These are phyloP conservation scores for Termitomyces sp. DNA, from an alignment of 768 basidiomycete species.

Conservation along the genomic window DNA sequence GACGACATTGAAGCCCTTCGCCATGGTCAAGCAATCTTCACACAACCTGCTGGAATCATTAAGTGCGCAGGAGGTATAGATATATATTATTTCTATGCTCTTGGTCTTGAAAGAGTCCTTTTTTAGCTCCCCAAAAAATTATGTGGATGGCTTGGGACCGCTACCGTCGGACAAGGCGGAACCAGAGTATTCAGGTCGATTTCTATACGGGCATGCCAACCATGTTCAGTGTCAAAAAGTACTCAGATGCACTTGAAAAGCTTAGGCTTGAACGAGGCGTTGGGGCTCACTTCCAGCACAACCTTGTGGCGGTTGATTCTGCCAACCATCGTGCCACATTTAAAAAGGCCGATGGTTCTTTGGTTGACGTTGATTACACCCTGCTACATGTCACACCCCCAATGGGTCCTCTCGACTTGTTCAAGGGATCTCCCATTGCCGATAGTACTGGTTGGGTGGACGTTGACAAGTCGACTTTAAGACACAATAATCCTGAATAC, in stretches of 20 bases:
- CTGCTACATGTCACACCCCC: conserved; percentile 86
- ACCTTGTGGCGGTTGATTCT: conserved; percentile 72
- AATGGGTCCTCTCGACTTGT: conserved; percentile 81
- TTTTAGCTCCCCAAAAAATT: conserved; percentile 77
- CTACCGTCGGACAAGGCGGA: conserved; percentile 55
- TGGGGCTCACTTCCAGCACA: conserved; percentile 76
- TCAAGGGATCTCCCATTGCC: conserved; percentile 73
- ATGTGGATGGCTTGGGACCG: conserved; percentile 98
- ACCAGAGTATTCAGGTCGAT: conserved; percentile 54
- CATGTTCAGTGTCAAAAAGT: conserved; percentile 98
- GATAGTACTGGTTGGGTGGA: conserved; percentile 88
- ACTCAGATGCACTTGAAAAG: conserved; percentile 79
- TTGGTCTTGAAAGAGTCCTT: neutral
- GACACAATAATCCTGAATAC: conserved; percentile 76
- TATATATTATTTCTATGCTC: neutral
- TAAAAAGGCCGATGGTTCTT: conserved; percentile 68
- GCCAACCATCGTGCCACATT: conserved; percentile 79
- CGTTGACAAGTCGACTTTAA: conserved; percentile 75
- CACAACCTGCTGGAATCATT: conserved; percentile 87
- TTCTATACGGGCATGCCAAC: conserved; percentile 91
- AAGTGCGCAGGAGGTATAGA: conserved; percentile 86
- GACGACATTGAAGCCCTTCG: conserved; percentile 71
- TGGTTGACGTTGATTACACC: conserved; percentile 71
- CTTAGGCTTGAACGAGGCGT: conserved; percentile 78
- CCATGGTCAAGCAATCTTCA: conserved; percentile 85